Evolutionary conservation across 768 basidiomycete species (phyloP).

Genomic region (Lepiota venenata): DNA sequence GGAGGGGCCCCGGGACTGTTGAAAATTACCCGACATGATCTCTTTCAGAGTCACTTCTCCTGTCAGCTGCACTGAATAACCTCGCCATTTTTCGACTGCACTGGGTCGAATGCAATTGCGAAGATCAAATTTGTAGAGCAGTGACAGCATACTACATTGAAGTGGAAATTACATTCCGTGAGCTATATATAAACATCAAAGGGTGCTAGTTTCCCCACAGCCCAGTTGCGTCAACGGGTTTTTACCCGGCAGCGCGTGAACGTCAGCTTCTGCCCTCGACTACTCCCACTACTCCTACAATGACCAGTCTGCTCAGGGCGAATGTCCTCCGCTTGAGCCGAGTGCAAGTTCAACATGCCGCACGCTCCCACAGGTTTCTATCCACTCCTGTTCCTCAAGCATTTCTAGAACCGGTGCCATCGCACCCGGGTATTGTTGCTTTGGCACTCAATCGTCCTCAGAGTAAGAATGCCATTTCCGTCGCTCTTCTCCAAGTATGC

Average conservation of each 20-base stretch:
- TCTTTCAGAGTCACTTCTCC: background rate
- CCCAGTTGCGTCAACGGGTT: background rate
- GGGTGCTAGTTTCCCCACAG: conserved; percentile 4
- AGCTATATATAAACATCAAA: background rate
- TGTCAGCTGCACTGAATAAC: background rate
- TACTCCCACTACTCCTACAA: background rate
- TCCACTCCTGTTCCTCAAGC: conserved; percentile 20
- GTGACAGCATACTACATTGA: background rate
- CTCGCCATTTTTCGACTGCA: too few species aligned
- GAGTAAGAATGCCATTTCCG: conserved; percentile 86
- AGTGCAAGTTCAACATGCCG: background rate
- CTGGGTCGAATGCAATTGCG: too few species aligned
- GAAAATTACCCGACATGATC: background rate
- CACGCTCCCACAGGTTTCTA: conserved; percentile 2
- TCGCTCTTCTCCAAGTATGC: conserved; percentile 61
- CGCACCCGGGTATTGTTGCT: conserved; percentile 63
- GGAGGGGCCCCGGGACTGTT: conserved; percentile 1
- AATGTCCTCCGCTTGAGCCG: background rate
- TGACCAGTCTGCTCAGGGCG: conserved; percentile 8
- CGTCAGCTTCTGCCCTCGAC: background rate
- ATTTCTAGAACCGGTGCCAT: conserved; percentile 48
- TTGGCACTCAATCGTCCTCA: conserved; percentile 80
- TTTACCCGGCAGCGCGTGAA: background rate
- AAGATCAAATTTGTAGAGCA: too few species aligned
- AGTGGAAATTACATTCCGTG: background rate